Evolutionary conservation across 495 filamentous ascomycete species (phyloP), one percentile per base, ranked within the genome.

Genomic region (Hypoxylon trugodes): DNA sequence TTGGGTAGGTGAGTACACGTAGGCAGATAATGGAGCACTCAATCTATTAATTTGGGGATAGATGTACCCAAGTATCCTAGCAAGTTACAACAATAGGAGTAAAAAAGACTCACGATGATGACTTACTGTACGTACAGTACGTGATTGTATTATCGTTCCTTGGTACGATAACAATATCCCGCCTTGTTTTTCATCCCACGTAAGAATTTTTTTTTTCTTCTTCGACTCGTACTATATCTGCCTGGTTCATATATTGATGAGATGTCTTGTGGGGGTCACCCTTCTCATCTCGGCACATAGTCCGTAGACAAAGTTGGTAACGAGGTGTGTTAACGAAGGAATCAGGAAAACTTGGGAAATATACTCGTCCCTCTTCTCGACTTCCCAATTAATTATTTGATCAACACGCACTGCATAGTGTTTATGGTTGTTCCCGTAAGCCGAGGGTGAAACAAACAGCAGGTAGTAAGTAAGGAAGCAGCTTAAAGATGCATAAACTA

Each of bases 401-500:
- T 36, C 54, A 42, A 51, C 25, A 42, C 36, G 50, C 43, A 52
- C 50, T 48, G 19, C 43, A 55, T 37, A 41, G 21, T 22, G 19
- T 7, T 13, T 48, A 30, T 10, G 21, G 21, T 43, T 53, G 49
- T 50, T 59, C 49, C 32, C 33, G 42, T 50, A 48, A 64, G 37
- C 59, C 59, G 65, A 63, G 36, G n/a, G 62, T 68, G 65, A 64
- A 68, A 68, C 65, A 68, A 36, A 59, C 30, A 22, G 35, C n/a
- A n/a, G n/a, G n/a, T n/a, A n/a, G n/a, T n/a, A n/a, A n/a, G n/a
- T 21, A 24, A 58, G 22, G 52, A 58, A 30, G 40, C 36, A 48
- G 30, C 47, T 59, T 45, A 38, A 25, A 6, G 41, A 54, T 54
- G 58, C 64, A 67, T 62, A 45, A 62, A 24, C n/a, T n/a, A n/a